phyloP scores from a whole-genome alignment of 176 grass and related monocot genomes.

The Musa schizocarpa region DNA sequence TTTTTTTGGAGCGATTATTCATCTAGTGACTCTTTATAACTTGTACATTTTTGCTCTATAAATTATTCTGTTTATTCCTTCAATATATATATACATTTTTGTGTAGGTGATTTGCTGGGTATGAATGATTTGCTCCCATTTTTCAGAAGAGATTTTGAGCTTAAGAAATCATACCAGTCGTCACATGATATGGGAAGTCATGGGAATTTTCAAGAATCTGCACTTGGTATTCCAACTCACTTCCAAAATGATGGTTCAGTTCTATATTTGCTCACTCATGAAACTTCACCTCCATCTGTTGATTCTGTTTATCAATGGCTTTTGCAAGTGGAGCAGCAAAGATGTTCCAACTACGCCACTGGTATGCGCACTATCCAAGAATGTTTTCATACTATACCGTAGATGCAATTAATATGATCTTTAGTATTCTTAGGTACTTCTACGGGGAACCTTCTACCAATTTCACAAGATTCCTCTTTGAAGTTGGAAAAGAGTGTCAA shows the following conservation, averaged over 20 bases:
- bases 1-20: background rate
- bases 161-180: slow-evolving; percentile 30
- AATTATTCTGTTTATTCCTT: slow-evolving; percentile 9
- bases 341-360: slow-evolving; percentile 15
- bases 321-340: slow-evolving; percentile 25
- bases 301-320: slow-evolving; percentile 61
- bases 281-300: slow-evolving; percentile 56
- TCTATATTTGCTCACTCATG: slow-evolving; percentile 64
- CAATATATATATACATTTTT: slow-evolving; percentile 24
- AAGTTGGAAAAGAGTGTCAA: background rate
- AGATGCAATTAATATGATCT: background rate
- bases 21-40: background rate
- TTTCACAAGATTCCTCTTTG: background rate
- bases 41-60: background rate
- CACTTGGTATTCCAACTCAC: slow-evolving; percentile 73
- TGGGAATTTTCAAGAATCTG: slow-evolving; percentile 23
- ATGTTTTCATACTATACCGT: background rate
- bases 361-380: slow-evolving; percentile 24
- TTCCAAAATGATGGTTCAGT: slow-evolving; percentile 84
- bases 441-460: background rate
- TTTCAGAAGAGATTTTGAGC: slow-evolving; percentile 38
- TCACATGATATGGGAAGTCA: slow-evolving; percentile 26
- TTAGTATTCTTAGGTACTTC: slow-evolving; percentile 18
- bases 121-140: slow-evolving; percentile 45
- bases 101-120: slow-evolving; percentile 41